Base-by-base conservation (phyloP, 1,139 yeast genomes). In the Yamadazyma oceani region DNA sequence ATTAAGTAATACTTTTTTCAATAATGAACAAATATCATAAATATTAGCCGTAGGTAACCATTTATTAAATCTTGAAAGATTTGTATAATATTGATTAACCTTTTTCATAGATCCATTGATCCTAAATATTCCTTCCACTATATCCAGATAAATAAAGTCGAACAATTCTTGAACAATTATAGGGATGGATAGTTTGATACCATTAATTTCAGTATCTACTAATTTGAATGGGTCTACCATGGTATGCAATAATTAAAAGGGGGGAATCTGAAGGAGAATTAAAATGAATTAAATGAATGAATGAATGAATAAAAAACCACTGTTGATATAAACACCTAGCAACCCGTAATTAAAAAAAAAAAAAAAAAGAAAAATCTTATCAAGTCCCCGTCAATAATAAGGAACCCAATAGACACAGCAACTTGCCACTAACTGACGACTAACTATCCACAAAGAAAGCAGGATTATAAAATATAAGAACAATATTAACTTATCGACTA, bases 91-190 rank as follows among this genome's bases (percentile, higher is more conserved):
- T 12, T 46, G 44, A 26, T 51, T 54, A 17, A 56, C 46, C 33
- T 58, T 50, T 32, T 51, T 51, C 17, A 55, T 48, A 1, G 64
- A 58, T 5, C 66, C 66, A 37, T 57, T 59, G 16, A 60, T 53
- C 25, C 66, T 47, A 39, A 60, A 60, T 5, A 59, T 45, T 7
- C 66, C 66, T 39, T 60, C 62, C 12, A 45, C 47, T 2, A 54
- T 41, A 13, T 58, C 53, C 2, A 39, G 36, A 6, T 53, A 41
- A 4, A 60, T 47, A 38, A 47, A 54, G 8, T 45, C 32, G 37
- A 54, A 55, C 24, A 60, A 46, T 15, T 53, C 55, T 7, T 43
- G 44, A 24, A 60, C 33, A 11, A 57, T 43, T 9, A 39, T 26
- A 1, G 64, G 62, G n/a, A 57, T 31, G 15, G 34, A 30, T 14